Conservation (phyloP, 345 rosid genomes). For the Populus simonii region DNA sequence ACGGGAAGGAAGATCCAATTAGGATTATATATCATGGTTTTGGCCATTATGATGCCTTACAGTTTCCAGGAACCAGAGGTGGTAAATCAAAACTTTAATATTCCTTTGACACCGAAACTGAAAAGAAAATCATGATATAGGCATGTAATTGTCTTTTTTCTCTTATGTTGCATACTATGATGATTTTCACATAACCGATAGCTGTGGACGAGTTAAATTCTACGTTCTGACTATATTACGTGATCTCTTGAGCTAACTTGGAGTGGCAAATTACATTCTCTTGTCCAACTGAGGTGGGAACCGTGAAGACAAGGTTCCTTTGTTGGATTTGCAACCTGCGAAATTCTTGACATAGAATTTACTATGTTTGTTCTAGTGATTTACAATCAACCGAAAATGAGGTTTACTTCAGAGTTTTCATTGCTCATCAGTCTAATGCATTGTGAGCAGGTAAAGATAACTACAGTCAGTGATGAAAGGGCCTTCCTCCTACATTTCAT, state of each 20-base stretch:
- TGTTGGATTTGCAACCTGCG: too few relatives aligned
- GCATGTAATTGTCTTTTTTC: background rate
- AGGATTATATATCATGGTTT: slow-evolving; percentile 79
- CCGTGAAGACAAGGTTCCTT: too few relatives aligned
- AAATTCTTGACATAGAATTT: too few relatives aligned
- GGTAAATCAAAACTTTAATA: slow-evolving; percentile 44
- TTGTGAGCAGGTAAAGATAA: background rate
- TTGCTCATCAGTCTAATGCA: background rate
- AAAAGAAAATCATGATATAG: background rate
- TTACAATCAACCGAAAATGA: too few relatives aligned
- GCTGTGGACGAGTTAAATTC: background rate
- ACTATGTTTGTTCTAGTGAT: too few relatives aligned
- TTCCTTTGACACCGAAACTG: background rate
- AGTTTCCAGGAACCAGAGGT: slow-evolving; percentile 39
- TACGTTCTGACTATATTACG: too few relatives aligned
- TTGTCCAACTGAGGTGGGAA: background rate
- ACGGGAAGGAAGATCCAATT: slow-evolving; percentile 73
- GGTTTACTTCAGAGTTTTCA: background rate
- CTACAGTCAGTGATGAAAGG: background rate
- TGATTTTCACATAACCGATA: background rate
- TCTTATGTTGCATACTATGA: background rate
- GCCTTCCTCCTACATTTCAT: too few relatives aligned
- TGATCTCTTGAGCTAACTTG: background rate
- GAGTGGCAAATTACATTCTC: background rate
- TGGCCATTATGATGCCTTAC: slow-evolving; percentile 87